Evolutionary conservation across 2,329 filamentous ascomycete genomes (phyloP), one percentile per base, ranked within the genome.

Genomic region (Colletotrichum sp.): DNA sequence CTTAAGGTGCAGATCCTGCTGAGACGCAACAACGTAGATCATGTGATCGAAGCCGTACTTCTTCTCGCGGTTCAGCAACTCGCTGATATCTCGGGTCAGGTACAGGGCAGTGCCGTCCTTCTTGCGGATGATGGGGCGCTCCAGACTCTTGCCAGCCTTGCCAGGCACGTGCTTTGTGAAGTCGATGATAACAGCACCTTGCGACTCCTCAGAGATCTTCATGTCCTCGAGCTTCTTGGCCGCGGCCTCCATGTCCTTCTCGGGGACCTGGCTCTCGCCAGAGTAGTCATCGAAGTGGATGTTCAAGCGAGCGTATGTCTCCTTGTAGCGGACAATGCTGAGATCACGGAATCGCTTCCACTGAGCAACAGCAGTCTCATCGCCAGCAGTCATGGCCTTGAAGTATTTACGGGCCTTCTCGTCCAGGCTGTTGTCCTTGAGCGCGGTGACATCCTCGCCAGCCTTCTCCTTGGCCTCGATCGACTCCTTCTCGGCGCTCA

Each of bases 61-160:
- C 63, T 90, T 87, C 58, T 88, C 86, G 72, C 94, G 91, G 80
- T 92, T 90, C 69, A 95, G 85, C 32, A 95, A 90, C 81, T 95
- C 93, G 79, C 92, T 94, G 77, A 96, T 93, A 83, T 96, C 94
- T 78, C 94, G 92, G 67, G 94, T 95, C 63, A 96, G 89, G 82
- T 96, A 96, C 38, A 95, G 89, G 55, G 93, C 94, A 15, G 93
- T 95, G 71, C 94, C 94, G 78, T 94, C 93, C 79, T 91, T 92
- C 86, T 95, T 94, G 78, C 93, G 91, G 74, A 96, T 90, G 70
- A 96, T 90, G 30, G 93, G 91, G 81, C 92, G 92, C 79, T 93
- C 94, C 13, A 95, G 90, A 75, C 90, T 91, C 86, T 94, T 94
- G 78, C 92, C 92, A 72, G 89, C 86, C 85, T 94, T 93, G 74